Conservation (phyloP, 75 land plant species). For the Adiantum capillusveneris region DNA sequence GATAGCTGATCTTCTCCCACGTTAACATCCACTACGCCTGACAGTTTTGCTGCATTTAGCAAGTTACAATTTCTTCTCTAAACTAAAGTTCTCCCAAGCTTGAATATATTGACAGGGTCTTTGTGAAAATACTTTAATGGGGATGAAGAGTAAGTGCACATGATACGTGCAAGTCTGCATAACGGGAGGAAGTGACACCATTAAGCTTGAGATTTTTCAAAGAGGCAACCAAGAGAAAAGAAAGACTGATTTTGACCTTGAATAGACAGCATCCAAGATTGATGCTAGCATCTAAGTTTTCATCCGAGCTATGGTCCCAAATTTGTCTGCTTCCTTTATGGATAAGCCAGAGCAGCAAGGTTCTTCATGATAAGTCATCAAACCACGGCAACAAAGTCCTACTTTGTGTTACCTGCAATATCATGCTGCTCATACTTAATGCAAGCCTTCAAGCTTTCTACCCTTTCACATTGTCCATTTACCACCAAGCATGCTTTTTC, state of each 20-base stretch:
- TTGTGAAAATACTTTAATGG: no score
- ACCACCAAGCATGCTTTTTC: constrained; percentile 14
- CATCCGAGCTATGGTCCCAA: constrained; percentile 18
- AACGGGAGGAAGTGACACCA: no score
- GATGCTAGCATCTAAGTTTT: constrained; percentile 22
- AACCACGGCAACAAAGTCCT: neutral
- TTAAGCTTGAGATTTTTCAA: no score
- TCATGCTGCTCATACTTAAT: constrained; percentile 24
- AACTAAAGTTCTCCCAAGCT: no score
- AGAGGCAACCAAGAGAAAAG: no score
- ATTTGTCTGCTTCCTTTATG: constrained; percentile 20
- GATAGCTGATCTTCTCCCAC: no score
- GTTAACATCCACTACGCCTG: no score
- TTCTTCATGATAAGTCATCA: neutral
- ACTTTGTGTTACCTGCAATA: constrained; percentile 13
- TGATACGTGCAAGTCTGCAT: no score
- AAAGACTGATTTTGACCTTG: constrained; percentile 30
- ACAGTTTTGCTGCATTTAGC: no score
- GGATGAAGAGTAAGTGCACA: no score
- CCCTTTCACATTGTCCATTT: constrained; percentile 11
- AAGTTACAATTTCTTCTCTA: no score
- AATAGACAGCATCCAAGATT: constrained; percentile 35
- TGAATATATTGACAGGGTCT: no score
- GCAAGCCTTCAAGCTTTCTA: constrained; percentile 22
- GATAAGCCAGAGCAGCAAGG: neutral